Evolutionary conservation across 345 rosid genomes (phyloP).

Genomic region (Arabidopsis thaliana): DNA sequence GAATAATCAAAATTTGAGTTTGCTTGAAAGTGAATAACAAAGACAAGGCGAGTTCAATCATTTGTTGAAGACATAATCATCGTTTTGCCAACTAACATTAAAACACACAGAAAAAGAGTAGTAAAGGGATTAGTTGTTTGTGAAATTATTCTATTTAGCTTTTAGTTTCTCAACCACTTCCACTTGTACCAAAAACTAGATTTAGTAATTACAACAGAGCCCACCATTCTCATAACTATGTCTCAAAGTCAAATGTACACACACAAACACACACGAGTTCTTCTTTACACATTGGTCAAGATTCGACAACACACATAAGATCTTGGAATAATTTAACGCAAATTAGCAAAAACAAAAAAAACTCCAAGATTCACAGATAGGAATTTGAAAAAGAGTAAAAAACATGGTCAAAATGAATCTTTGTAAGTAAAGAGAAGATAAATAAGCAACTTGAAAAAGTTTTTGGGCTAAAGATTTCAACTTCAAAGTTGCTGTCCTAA

Average conservation of each 20-base stretch:
- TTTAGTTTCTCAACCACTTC: slow-evolving; percentile 44
- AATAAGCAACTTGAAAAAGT: neutral
- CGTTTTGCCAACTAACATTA: slow-evolving; percentile 29
- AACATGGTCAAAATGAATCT: slow-evolving; percentile 14
- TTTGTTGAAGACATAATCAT: slow-evolving; percentile 40
- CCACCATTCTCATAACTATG: slow-evolving; percentile 35
- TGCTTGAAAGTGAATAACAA: slow-evolving; percentile 19
- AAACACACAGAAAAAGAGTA: neutral
- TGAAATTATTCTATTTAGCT: slow-evolving; percentile 30
- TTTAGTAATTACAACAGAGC: slow-evolving; percentile 41
- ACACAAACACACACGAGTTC: slow-evolving; percentile 34
- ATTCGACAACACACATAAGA: slow-evolving; percentile 17
- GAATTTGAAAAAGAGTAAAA: slow-evolving; percentile 26
- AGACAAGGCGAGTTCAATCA: slow-evolving; percentile 11
- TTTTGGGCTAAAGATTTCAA: slow-evolving; percentile 12
- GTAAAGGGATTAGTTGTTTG: slow-evolving; percentile 20
- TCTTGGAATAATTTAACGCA: slow-evolving; percentile 23
- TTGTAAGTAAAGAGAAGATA: slow-evolving; percentile 11
- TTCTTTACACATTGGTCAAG: slow-evolving; percentile 44
- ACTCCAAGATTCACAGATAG: slow-evolving; percentile 1
- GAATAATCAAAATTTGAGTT: slow-evolving; percentile 18
- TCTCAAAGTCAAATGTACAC: slow-evolving; percentile 42
- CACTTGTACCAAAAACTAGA: slow-evolving; percentile 40
- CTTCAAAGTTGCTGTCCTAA: slow-evolving; percentile 9
- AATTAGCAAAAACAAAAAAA: slow-evolving; percentile 8